Evolutionary conservation across 2,329 filamentous ascomycete species (phyloP).

Genomic region (Aspergillus sp.): DNA sequence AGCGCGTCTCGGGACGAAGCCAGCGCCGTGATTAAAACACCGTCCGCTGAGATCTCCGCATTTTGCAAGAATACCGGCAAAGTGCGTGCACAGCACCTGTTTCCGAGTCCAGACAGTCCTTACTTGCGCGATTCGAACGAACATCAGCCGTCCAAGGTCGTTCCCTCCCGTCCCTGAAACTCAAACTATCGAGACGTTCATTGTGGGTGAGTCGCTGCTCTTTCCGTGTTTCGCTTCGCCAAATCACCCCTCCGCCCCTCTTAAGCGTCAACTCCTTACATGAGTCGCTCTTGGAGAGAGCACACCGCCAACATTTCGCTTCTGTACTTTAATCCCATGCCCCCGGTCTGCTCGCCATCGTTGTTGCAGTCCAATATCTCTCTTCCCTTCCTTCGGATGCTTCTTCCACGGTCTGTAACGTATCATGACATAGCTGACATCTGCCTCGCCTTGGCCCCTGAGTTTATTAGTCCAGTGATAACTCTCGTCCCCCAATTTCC

Average conservation of each 20-base stretch:
- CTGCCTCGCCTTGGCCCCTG: conserved; percentile 26
- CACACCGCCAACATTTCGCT: conserved; percentile 33
- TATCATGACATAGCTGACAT: conserved; percentile 21
- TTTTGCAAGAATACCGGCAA: conserved; percentile 20
- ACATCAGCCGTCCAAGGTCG: conserved; percentile 8
- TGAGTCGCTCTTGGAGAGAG: conserved; percentile 22
- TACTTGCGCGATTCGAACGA: conserved; percentile 17
- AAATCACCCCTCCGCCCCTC: conserved; percentile 39
- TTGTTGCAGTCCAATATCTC: conserved; percentile 10
- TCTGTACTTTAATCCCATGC: conserved; percentile 16
- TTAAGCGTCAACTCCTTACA: conserved; percentile 37
- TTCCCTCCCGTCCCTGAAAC: conserved; percentile 14
- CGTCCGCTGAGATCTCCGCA: conserved; percentile 35
- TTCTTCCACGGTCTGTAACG: conserved; percentile 8
- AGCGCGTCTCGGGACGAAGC: conserved; percentile 14
- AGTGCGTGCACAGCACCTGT: conserved; percentile 13
- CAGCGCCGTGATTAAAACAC: conserved; percentile 26
- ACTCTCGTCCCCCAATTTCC: conserved; percentile 18
- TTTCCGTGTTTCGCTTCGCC: conserved; percentile 29
- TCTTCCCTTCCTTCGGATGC: not conserved
- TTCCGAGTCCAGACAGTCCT: conserved; percentile 22
- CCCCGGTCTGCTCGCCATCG: conserved; percentile 17
- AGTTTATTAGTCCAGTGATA: conserved; percentile 33
- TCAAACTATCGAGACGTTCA: conserved; percentile 37
- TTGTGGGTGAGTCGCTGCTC: conserved; percentile 36